A percentile compares a stretch with the other conserved stretches of the same genome.
These are phyloP conservation scores for Euphorbia peplus DNA, from an alignment of 345 rosid genomes.

Conservation along the genomic window DNA sequence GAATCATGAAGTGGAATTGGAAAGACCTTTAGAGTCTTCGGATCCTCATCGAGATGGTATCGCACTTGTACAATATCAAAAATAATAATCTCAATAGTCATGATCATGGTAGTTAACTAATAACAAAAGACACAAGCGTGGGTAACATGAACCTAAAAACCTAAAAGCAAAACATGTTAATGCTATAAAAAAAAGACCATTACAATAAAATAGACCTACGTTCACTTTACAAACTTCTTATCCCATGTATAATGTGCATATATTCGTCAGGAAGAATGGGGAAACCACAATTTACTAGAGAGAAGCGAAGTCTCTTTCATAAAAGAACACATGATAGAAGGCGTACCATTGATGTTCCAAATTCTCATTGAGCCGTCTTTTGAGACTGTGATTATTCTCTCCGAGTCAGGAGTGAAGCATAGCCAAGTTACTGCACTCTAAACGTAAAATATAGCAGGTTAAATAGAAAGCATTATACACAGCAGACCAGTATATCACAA, in stretches of 20 bases:
- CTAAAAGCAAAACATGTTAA: background rate
- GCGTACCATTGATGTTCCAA: slow-evolving; percentile 92
- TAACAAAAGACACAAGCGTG: background rate
- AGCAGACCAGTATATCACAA: background rate
- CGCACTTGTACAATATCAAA: slow-evolving; percentile 52
- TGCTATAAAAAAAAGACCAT: background rate
- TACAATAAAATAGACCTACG: background rate
- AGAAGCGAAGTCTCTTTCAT: background rate
- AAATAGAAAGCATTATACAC: slow-evolving; percentile 15
- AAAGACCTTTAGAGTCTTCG: slow-evolving; percentile 83
- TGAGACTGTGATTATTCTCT: slow-evolving; percentile 84
- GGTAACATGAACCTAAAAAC: background rate
- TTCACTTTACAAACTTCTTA: background rate
- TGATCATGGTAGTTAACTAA: background rate
- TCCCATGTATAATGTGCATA: background rate
- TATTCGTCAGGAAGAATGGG: background rate
- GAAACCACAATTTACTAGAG: background rate
- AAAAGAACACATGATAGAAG: background rate
- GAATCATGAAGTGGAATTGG: slow-evolving; percentile 75
- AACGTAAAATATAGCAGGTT: slow-evolving; percentile 22
- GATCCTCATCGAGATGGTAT: slow-evolving; percentile 96
- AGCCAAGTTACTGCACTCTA: slow-evolving; percentile 99
- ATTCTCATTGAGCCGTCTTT: slow-evolving; percentile 85
- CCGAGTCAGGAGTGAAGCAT: slow-evolving; percentile 83
- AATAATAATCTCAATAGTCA: slow-evolving; percentile 19